These are phyloP conservation scores for Grifola frondosa DNA, from an alignment of 1,284 basidiomycete genomes.

Conservation along the genomic window DNA sequence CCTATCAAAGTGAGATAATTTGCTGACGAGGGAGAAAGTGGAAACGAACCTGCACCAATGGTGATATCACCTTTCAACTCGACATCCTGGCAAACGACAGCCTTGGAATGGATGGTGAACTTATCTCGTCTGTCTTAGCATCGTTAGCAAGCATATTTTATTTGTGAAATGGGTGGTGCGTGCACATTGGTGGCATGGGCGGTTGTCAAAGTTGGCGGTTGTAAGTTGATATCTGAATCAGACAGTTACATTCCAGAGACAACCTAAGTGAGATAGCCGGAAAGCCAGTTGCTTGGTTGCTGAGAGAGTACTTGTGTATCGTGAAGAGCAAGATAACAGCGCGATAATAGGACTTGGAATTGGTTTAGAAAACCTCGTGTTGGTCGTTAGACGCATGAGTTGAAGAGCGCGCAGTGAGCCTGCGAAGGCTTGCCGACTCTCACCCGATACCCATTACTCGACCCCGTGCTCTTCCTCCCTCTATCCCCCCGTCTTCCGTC, in stretches of 20 bases:
- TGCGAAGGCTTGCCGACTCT: too few relatives aligned
- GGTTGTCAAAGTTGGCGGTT: not conserved
- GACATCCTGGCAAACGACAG: conserved; percentile 84
- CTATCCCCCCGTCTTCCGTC: conserved; percentile 5
- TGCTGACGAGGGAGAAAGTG: not conserved
- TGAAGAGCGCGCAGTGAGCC: too few relatives aligned
- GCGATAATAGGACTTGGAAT: too few relatives aligned
- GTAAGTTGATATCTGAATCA: too few relatives aligned
- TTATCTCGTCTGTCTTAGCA: conserved; percentile 29
- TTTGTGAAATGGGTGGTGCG: not conserved
- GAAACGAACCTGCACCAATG: conserved; percentile 69
- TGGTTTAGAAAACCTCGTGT: too few relatives aligned
- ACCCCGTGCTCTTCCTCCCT: conserved; percentile 4
- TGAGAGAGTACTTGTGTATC: too few relatives aligned
- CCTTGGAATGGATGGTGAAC: conserved; percentile 43
- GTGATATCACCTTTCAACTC: conserved; percentile 89
- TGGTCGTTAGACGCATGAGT: too few relatives aligned
- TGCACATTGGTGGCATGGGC: conserved; percentile 24
- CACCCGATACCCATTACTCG: conserved; percentile 15
- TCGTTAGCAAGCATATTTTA: not conserved
- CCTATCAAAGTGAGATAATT: conserved; percentile 38
- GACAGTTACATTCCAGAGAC: too few relatives aligned
- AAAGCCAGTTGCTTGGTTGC: too few relatives aligned
- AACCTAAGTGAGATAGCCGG: too few relatives aligned
- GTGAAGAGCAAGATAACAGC: too few relatives aligned